Conservation (phyloP, 441 rosid genomes). For the Breynia disticha region DNA sequence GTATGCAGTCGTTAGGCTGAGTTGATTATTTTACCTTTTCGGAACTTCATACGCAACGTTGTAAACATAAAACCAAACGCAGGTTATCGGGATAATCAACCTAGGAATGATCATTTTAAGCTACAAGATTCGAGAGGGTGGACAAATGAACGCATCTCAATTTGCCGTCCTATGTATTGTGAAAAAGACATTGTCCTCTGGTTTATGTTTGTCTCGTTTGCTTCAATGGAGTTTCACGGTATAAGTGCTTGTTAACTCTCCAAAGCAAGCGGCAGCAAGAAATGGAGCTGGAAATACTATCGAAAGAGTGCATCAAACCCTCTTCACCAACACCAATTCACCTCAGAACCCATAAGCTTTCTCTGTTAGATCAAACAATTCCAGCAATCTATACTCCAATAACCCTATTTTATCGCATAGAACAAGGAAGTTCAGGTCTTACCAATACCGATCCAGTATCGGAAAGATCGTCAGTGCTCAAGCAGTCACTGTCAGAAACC, state of each 20-base stretch:
- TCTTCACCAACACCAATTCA: conserved; percentile 33
- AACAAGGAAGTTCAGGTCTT: neutral
- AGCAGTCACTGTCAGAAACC: conserved; percentile 33
- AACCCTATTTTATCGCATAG: conserved; percentile 28
- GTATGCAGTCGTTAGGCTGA: no score
- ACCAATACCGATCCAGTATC: neutral
- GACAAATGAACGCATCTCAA: no score
- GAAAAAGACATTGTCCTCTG: no score
- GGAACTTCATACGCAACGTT: no score
- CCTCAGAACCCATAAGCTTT: conserved; percentile 33
- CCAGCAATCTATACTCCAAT: conserved; percentile 25
- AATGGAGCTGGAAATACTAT: conserved; percentile 31
- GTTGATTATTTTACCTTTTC: no score
- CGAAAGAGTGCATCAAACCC: conserved; percentile 33
- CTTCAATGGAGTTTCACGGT: neutral
- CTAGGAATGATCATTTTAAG: no score
- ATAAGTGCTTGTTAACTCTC: neutral
- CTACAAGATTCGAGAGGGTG: no score
- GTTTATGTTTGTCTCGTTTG: no score
- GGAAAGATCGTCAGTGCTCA: conserved; percentile 17
- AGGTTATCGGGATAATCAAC: no score
- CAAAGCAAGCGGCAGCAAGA: neutral
- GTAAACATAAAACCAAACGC: no score
- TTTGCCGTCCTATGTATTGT: no score
- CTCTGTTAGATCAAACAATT: conserved; percentile 33